phyloP scores from a whole-genome alignment of 2,329 filamentous ascomycete genomes.

The Sclerotinia minor region DNA sequence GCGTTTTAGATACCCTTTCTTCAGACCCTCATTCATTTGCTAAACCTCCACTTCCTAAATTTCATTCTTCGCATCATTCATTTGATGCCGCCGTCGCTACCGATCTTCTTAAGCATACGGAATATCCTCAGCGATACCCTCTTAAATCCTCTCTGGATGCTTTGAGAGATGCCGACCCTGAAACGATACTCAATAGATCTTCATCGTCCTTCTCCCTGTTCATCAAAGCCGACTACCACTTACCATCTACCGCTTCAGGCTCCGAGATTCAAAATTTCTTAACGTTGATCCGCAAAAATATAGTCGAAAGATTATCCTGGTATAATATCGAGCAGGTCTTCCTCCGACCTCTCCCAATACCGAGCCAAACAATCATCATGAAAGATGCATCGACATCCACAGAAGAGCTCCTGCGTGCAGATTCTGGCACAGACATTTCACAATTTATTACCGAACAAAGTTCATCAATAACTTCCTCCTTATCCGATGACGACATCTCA shows the following conservation, averaged over 20 bases:
- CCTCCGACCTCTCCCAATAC: constrained; percentile 18
- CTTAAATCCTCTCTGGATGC: constrained; percentile 2
- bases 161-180: background rate
- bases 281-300: constrained; percentile 52
- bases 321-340: constrained; percentile 47
- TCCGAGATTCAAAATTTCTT: constrained; percentile 57
- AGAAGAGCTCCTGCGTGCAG: background rate
- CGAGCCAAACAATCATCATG: background rate
- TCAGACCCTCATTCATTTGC: constrained; percentile 35
- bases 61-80: constrained; percentile 25
- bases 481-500: constrained; percentile 1
- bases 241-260: constrained; percentile 56
- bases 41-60: constrained; percentile 27
- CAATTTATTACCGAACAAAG: background rate
- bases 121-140: background rate
- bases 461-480: constrained; percentile 23
- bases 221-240: constrained; percentile 55
- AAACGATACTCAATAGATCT: constrained; percentile 24
- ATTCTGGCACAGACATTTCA: background rate
- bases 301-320: constrained; percentile 49
- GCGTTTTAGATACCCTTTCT: constrained; percentile 48
- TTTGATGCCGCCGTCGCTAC: constrained; percentile 28
- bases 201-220: constrained; percentile 44
- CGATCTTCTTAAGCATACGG: background rate
- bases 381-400: constrained; percentile 15